Evolutionary conservation across 768 basidiomycete genomes (phyloP).

Genomic region (Favolaschia claudopus): DNA sequence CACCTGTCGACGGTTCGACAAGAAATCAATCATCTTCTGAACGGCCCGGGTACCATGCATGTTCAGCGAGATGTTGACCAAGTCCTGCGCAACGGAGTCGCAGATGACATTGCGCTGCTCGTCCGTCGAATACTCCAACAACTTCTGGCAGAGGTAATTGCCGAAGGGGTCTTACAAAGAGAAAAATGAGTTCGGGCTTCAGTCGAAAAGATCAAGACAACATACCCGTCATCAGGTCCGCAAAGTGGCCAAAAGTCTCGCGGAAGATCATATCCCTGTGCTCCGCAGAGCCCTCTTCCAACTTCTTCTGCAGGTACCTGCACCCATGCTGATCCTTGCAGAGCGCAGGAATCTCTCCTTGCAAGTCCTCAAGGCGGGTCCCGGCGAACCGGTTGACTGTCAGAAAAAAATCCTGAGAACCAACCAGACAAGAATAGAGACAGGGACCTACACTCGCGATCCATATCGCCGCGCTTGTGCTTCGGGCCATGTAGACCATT

Average conservation of each 20-base stretch:
- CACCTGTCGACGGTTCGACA: conserved; percentile 93
- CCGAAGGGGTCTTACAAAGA: conserved; percentile 88
- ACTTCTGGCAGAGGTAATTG: conserved; percentile 98
- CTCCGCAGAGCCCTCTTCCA: conserved; percentile 94
- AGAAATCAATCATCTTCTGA: conserved; percentile 99
- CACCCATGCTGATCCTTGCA: conserved; percentile 99
- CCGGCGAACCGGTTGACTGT: conserved; percentile 97
- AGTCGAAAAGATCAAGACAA: conserved; percentile 6
- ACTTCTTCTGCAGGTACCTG: conserved; percentile 97
- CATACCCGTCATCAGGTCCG: conserved; percentile 96
- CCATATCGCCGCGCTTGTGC: conserved; percentile 93
- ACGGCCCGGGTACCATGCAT: conserved; percentile 99
- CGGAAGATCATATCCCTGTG: conserved; percentile 99
- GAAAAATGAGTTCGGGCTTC: conserved; percentile 12
- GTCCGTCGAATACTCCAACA: conserved; percentile 95
- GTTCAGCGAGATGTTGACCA: conserved; percentile 97
- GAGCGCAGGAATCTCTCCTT: conserved; percentile 90
- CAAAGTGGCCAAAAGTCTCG: conserved; percentile 97
- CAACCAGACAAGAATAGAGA: neutral
- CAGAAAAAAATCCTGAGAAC: conserved; percentile 11
- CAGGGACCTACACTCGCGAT: conserved; percentile 73
- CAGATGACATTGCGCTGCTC: conserved; percentile 97
- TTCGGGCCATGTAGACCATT: conserved; percentile 92
- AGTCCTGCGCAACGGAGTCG: conserved; percentile 95
- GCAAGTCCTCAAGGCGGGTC: conserved; percentile 92